phyloP scores from a whole-genome alignment of 1,139 yeast genomes.

The Blastobotrys malaysiensis region DNA sequence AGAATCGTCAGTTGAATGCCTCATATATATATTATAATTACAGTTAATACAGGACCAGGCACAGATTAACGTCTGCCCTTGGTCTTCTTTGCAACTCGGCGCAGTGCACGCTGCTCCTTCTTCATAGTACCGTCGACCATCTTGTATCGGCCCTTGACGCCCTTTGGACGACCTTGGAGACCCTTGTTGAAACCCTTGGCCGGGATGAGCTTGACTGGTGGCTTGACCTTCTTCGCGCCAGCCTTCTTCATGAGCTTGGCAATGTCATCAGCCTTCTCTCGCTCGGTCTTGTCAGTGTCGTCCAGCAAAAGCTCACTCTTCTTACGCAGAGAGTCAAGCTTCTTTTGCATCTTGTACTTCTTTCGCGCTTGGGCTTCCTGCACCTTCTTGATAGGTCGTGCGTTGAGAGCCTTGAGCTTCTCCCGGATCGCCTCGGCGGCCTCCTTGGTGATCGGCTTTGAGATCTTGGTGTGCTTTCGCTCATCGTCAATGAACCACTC shows the following conservation, averaged over 20 bases:
- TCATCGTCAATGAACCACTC: conserved; percentile 97
- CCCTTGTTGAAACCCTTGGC: conserved; percentile 88
- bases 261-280: conserved; percentile 92
- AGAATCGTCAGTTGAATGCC: too few species aligned
- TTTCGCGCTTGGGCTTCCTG: conserved; percentile 96
- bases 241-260: conserved; percentile 77
- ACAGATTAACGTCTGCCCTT: neutral
- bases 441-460: conserved; percentile 92
- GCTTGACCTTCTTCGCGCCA: conserved; percentile 62
- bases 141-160: conserved; percentile 94
- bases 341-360: conserved; percentile 85
- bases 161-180: conserved; percentile 91
- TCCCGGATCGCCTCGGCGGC: conserved; percentile 91
- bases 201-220: conserved; percentile 81
- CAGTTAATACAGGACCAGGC: too few species aligned
- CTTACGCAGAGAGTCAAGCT: conserved; percentile 87
- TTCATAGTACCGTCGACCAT: conserved; percentile 98
- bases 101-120: conserved; percentile 93
- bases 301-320: conserved; percentile 90
- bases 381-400: conserved; percentile 97
- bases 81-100: conserved; percentile 77
- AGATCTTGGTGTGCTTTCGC: conserved; percentile 73
- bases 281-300: conserved; percentile 79
- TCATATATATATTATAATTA: neutral
- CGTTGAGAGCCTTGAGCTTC: conserved; percentile 83